Conservation (phyloP, 371 early-diverging fungal species). For the Mortierella sp. region DNA sequence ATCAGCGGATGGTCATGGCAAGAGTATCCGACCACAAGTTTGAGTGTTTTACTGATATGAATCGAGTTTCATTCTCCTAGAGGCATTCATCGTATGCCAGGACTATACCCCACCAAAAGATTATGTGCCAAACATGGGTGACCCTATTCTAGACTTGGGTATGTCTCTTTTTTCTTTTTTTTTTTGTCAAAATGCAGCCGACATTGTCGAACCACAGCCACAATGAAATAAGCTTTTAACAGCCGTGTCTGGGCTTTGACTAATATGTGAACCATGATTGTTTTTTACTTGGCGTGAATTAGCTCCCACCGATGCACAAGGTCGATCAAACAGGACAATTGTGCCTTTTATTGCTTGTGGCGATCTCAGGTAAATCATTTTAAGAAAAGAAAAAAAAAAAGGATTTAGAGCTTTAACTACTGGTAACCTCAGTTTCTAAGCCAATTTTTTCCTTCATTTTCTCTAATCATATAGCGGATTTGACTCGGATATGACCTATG, state of each 20-base stretch:
- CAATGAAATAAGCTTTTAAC: neutral
- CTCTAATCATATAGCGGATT: conserved; percentile 68
- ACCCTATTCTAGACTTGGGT: conserved; percentile 87
- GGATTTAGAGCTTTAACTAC: no score
- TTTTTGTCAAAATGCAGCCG: neutral
- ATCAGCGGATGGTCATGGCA: no score
- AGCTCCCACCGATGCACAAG: conserved; percentile 69
- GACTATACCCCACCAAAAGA: conserved; percentile 86
- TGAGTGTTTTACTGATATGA: neutral
- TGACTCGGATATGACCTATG: conserved; percentile 87
- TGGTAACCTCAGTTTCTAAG: neutral
- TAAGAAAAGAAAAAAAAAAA: no score
- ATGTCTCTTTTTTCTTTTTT: conserved; percentile 16
- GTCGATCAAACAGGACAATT: conserved; percentile 81
- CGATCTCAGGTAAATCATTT: conserved; percentile 85
- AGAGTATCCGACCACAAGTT: no score
- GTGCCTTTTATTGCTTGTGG: conserved; percentile 95
- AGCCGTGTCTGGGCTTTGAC: neutral
- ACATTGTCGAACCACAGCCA: neutral
- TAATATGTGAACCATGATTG: neutral
- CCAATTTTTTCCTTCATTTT: neutral
- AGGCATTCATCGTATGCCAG: conserved; percentile 95
- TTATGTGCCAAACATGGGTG: conserved; percentile 90
- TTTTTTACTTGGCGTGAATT: conserved; percentile 7
- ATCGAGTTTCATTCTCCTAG: conserved; percentile 51